Conservation (phyloP, 139 green algal species). For the Auxenochlorella pyrenoidosa region DNA sequence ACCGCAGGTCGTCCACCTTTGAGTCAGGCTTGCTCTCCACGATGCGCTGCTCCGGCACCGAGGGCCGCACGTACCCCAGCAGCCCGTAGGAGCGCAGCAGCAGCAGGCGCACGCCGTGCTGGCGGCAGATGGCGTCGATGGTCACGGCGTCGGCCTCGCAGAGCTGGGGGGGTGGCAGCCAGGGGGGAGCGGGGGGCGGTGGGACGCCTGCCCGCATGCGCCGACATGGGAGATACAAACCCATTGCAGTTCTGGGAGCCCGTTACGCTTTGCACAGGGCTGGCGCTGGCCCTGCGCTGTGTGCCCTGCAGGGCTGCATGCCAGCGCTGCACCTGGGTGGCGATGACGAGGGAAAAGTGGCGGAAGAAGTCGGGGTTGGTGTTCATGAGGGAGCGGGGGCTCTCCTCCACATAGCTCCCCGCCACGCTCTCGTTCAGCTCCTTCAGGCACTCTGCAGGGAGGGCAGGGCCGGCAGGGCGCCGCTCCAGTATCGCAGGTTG, state of each 20-base stretch:
- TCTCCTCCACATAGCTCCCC: slow-evolving; percentile 87
- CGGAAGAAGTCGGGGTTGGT: slow-evolving; percentile 88
- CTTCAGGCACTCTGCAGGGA: slow-evolving; percentile 67
- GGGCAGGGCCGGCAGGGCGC: too few relatives aligned
- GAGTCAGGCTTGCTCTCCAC: slow-evolving; percentile 95
- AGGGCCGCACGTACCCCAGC: slow-evolving; percentile 75
- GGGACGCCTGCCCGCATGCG: neutral
- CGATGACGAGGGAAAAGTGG: slow-evolving; percentile 90
- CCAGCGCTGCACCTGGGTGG: slow-evolving; percentile 78
- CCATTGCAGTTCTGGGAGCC: too few relatives aligned
- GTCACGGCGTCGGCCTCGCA: slow-evolving; percentile 61
- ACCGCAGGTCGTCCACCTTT: slow-evolving; percentile 85
- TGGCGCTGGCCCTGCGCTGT: too few relatives aligned
- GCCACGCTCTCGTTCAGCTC: slow-evolving; percentile 92
- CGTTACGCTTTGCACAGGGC: too few relatives aligned
- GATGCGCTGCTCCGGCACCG: slow-evolving; percentile 80
- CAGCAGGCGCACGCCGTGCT: slow-evolving; percentile 72
- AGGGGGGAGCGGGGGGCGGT: neutral
- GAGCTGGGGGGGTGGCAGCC: slow-evolving; percentile 64
- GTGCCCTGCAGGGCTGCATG: too few relatives aligned
- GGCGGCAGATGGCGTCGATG: slow-evolving; percentile 80
- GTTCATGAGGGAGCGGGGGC: slow-evolving; percentile 74
- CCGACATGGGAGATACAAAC: too few relatives aligned
- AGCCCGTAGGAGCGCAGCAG: slow-evolving; percentile 87
- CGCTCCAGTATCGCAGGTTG: neutral